Evolutionary conservation across 2,329 filamentous ascomycete species (phyloP).

Genomic region (Hymenoscyphus repandus): DNA sequence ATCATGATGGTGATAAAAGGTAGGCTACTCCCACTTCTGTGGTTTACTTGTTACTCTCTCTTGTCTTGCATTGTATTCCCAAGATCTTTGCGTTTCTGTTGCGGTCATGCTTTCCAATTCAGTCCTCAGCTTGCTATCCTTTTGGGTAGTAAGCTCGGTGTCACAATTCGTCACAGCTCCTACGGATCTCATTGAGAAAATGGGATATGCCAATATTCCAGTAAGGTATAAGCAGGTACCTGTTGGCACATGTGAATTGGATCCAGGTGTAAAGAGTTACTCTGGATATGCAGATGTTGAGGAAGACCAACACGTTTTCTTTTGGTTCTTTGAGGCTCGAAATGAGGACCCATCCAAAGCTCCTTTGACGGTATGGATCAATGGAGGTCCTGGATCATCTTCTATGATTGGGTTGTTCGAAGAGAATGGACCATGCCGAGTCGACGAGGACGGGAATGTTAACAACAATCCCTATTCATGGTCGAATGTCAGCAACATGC

Average conservation of each 20-base stretch:
- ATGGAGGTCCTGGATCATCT: conserved; percentile 59
- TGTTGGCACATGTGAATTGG: conserved; percentile 40
- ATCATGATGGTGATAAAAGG: background rate
- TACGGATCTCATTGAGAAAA: conserved; percentile 32
- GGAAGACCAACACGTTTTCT: conserved; percentile 38
- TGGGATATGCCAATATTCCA: conserved; percentile 35
- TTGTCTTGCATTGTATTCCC: background rate
- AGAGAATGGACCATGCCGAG: conserved; percentile 47
- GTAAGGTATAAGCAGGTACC: conserved; percentile 45
- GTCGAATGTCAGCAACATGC: conserved; percentile 52
- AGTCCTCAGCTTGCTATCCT: background rate
- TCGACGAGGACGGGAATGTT: conserved; percentile 35
- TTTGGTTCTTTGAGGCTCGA: conserved; percentile 41
- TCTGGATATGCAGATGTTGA: conserved; percentile 40
- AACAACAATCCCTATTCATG: conserved; percentile 49
- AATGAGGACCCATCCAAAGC: conserved; percentile 41
- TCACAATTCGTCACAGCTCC: conserved; percentile 35
- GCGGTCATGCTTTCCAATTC: background rate
- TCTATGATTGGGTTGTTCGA: conserved; percentile 59
- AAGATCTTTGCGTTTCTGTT: background rate
- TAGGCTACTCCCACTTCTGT: background rate
- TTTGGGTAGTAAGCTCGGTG: background rate
- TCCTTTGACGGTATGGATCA: conserved; percentile 52
- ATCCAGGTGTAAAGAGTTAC: conserved; percentile 38
- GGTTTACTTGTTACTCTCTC: background rate